These are phyloP conservation scores for Withania somnifera DNA, from an alignment of 305 asterid species.

Conservation along the genomic window DNA sequence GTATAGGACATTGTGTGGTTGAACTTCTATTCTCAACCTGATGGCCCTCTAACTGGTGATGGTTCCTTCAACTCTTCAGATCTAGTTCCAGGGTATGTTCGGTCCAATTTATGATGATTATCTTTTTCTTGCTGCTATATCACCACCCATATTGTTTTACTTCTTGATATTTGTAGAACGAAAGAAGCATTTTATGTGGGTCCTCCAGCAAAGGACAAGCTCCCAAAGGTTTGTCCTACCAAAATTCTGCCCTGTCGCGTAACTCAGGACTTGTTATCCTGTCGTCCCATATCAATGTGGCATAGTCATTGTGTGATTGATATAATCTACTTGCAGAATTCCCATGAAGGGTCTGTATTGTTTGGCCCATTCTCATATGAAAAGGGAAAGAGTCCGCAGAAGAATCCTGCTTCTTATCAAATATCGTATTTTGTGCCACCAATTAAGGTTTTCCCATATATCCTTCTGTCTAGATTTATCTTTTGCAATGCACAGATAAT, in stretches of 20 bases:
- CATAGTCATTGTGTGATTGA: constrained; percentile 1
- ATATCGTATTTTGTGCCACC: constrained; percentile 80
- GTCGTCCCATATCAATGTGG: background rate
- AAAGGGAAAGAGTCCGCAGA: constrained; percentile 47
- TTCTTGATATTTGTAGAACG: constrained; percentile 28
- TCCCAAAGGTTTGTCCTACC: constrained; percentile 64
- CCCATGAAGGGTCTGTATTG: constrained; percentile 71
- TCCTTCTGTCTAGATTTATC: background rate
- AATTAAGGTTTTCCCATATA: constrained; percentile 39
- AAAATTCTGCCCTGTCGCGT: constrained; percentile 2
- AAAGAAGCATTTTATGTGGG: constrained; percentile 92
- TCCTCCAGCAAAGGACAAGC: constrained; percentile 85
- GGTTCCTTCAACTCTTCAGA: constrained; percentile 67
- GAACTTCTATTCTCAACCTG: constrained; percentile 87
- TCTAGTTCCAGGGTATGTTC: constrained; percentile 76
- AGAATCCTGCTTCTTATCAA: constrained; percentile 56
- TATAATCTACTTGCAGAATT: constrained; percentile 45
- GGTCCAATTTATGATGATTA: background rate
- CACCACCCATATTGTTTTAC: constrained; percentile 7
- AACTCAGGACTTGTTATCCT: background rate
- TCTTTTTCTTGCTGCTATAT: constrained; percentile 10
- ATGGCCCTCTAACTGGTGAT: constrained; percentile 75
- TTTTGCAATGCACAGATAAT: constrained; percentile 1
- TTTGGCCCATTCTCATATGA: constrained; percentile 70
- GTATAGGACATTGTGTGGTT: constrained; percentile 55